A percentile compares a stretch with the other conserved stretches of the same genome.
Evolutionary conservation across 169 alveolate genomes (phyloP).

Genomic region (Plasmodium falciparum): DNA sequence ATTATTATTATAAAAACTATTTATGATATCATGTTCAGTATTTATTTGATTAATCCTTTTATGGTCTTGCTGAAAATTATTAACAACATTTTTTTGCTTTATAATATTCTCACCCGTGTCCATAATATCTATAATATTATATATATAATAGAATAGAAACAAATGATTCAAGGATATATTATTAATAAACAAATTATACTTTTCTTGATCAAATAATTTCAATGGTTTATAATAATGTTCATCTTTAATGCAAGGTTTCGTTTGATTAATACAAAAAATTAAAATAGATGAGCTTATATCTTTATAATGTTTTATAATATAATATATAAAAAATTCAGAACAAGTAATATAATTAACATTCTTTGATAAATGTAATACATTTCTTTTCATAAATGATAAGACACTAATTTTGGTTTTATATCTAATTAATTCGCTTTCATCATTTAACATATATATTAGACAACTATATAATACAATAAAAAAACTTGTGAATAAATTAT

Average conservation of each 20-base stretch:
- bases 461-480: constrained; percentile 60
- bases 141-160: constrained; percentile 56
- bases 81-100: not conserved
- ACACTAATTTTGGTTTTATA: constrained; percentile 41
- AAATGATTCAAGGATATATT: constrained; percentile 65
- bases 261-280: constrained; percentile 66
- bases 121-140: constrained; percentile 7
- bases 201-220: constrained; percentile 72
- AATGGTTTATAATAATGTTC: constrained; percentile 54
- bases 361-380: constrained; percentile 23
- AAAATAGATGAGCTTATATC: constrained; percentile 29
- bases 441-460: constrained; percentile 71
- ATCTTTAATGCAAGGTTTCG: constrained; percentile 50
- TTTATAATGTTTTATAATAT: constrained; percentile 24
- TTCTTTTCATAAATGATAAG: constrained; percentile 57
- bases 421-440: constrained; percentile 63
- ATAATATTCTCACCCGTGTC: not conserved
- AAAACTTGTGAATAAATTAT: constrained; percentile 69
- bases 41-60: not conserved
- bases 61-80: not conserved
- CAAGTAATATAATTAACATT: constrained; percentile 35
- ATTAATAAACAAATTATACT: constrained; percentile 71
- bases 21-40: not conserved
- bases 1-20: not conserved
- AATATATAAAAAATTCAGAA: constrained; percentile 58